These are phyloP conservation scores for Mortierella sp. DNA, from an alignment of 371 early-diverging fungal species.

Conservation along the genomic window DNA sequence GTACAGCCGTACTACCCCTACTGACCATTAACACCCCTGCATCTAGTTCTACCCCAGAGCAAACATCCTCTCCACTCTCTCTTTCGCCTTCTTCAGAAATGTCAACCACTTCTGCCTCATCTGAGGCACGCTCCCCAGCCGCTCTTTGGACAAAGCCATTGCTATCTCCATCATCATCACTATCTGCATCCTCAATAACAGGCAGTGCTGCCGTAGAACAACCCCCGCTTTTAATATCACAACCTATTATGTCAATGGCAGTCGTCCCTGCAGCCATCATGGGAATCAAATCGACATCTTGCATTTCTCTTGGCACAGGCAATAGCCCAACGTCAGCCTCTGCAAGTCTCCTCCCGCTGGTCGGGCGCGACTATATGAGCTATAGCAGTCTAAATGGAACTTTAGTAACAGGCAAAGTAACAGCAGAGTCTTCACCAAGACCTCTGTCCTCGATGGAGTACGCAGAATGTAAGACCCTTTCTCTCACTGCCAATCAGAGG, in stretches of 20 bases:
- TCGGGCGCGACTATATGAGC: conserved; percentile 39
- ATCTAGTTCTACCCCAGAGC: conserved; percentile 7
- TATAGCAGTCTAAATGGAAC: conserved; percentile 25
- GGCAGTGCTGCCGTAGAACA: background rate
- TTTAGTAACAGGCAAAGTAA: conserved; percentile 13
- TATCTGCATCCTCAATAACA: conserved; percentile 9
- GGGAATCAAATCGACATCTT: conserved; percentile 31
- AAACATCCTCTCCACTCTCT: background rate
- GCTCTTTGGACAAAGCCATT: background rate
- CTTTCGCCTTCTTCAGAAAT: conserved; percentile 4
- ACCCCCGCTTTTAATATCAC: conserved; percentile 24
- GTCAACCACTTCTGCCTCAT: conserved; percentile 8
- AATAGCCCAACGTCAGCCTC: background rate
- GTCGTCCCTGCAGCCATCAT: conserved; percentile 34
- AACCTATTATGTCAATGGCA: conserved; percentile 23
- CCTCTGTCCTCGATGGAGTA: conserved; percentile 50
- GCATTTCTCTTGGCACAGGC: conserved; percentile 6
- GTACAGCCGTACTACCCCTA: conserved; percentile 8
- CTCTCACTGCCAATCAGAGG: background rate
- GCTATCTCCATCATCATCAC: conserved; percentile 12
- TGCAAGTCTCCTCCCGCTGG: conserved; percentile 49
- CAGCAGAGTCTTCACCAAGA: conserved; percentile 16
- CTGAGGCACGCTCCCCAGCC: background rate
- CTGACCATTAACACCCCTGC: conserved; percentile 23
- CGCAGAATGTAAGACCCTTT: conserved; percentile 47